These are phyloP conservation scores for Yamadazyma kanchanaburiensis DNA, from an alignment of 1,139 yeast genomes.

Conservation along the genomic window DNA sequence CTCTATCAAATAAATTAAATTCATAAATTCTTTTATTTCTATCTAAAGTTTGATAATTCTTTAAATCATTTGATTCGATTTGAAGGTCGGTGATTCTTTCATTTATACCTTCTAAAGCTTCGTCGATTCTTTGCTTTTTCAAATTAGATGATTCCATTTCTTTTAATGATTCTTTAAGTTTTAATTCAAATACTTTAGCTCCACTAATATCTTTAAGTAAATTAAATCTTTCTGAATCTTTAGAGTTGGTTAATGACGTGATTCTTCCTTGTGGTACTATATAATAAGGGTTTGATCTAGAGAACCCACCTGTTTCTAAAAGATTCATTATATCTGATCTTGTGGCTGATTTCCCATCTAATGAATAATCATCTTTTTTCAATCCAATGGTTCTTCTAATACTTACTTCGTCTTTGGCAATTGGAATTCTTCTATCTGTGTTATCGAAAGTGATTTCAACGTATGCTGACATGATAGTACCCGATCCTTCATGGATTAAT, in stretches of 20 bases:
- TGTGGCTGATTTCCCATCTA: conserved; percentile 76
- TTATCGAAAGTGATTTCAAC: conserved; percentile 90
- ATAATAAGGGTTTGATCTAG: conserved; percentile 87
- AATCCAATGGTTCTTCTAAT: conserved; percentile 88
- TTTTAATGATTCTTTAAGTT: conserved; percentile 72
- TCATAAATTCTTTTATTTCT: conserved; percentile 69
- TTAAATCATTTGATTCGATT: conserved; percentile 75
- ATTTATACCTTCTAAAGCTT: conserved; percentile 66
- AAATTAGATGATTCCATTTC: conserved; percentile 73
- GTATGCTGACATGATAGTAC: conserved; percentile 88
- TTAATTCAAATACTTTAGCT: conserved; percentile 84
- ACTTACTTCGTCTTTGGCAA: conserved; percentile 63
- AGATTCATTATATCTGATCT: conserved; percentile 79
- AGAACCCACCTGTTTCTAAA: conserved; percentile 90
- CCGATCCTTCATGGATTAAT: conserved; percentile 85
- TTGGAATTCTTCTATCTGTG: conserved; percentile 69
- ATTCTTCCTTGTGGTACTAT: conserved; percentile 97
- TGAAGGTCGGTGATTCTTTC: conserved; percentile 75
- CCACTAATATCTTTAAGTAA: conserved; percentile 93
- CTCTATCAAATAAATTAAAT: conserved; percentile 75
- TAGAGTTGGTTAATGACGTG: conserved; percentile 81
- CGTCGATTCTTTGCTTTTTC: conserved; percentile 73
- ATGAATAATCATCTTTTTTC: conserved; percentile 85
- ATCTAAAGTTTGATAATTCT: conserved; percentile 65
- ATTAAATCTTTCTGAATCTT: conserved; percentile 74